Base-by-base conservation (phyloP, 306 rosid genomes). In the Pterocarpus santalinus region DNA sequence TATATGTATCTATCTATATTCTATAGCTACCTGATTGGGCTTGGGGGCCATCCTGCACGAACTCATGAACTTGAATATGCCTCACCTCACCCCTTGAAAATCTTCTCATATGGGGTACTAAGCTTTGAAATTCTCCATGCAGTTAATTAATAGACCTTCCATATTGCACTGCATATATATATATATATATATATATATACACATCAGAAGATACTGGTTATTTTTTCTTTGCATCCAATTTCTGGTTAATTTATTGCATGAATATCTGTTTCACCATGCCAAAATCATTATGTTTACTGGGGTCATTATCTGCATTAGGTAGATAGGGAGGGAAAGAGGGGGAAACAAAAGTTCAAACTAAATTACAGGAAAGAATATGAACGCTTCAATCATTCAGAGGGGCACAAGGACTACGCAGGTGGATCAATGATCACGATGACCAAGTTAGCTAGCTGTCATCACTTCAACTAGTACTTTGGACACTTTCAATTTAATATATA, bases 361-460 rank as follows among this genome's bases (percentile, higher is more conserved):
- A 73, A 46, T 73, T 58, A 38, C 62, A 83, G 49, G 51, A 22
- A 73, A 65, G 30, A 72, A 72, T 65, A 57, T 60, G 36, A 79
- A 73, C 73, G 41, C 73, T 84, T 79, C 34, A 65, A 34, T 44
- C 2, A 15, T 67, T 38, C 39, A 71, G 16, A 85, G 83, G 28
- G 52, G 56, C 77, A 47, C 39, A 71, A 72, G 71, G 72, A 3
- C 28, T 22, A 22, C 28, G 61, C 30, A 58, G 38, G 28, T 53
- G 69, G 46, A 44, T 77, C 64, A 53, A 32, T 65, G 14, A 32
- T 82, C 69, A 43, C 34, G 61, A 81, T 12, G 60, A 83, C 56
- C 79, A 43, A 57, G 39, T 71, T 65, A 43, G 53, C 56, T 49
- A 65, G 43, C 78, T 83, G 76, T 78, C 80, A 56, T 76, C 86